phyloP scores from a whole-genome alignment of 1,284 basidiomycete genomes.

The Melampsora abietis-canadensis region DNA sequence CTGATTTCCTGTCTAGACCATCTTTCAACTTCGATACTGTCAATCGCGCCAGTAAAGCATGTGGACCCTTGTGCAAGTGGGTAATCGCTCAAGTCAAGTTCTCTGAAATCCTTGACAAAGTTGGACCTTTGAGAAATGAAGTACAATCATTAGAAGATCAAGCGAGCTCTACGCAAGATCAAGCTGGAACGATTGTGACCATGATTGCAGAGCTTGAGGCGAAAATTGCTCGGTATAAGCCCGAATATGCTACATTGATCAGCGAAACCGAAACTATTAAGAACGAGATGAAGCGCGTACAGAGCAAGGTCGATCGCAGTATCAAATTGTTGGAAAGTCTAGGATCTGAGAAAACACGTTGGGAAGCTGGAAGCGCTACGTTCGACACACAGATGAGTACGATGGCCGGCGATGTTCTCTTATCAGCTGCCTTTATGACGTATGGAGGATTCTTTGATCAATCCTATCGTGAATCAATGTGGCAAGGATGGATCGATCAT shows the following conservation, averaged over 20 bases:
- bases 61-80: conserved; percentile 98
- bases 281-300: conserved; percentile 94
- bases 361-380: conserved; percentile 90
- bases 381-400: conserved; percentile 99
- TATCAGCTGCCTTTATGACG: conserved; percentile 93
- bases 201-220: conserved; percentile 91
- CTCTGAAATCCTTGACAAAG: conserved; percentile 96
- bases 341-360: conserved; percentile 88
- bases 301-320: conserved; percentile 92
- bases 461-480: conserved; percentile 94
- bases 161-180: conserved; percentile 86
- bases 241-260: conserved; percentile 94
- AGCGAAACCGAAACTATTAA: conserved; percentile 97
- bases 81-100: conserved; percentile 94
- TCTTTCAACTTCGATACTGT: conserved; percentile 94
- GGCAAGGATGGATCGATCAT: conserved; percentile 89
- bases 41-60: conserved; percentile 91
- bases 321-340: conserved; percentile 92
- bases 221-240: conserved; percentile 91
- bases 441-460: conserved; percentile 99
- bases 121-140: conserved; percentile 92
- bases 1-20: conserved; percentile 84
- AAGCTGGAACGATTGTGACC: conserved; percentile 79
- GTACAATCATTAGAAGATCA: conserved; percentile 88
- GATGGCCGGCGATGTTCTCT: conserved; percentile 91